Percentiles rank a stretch among this genome's conserved stretches.
Evolutionary conservation across 768 basidiomycete species (phyloP).

Genomic region (Hygrophorus russula): DNA sequence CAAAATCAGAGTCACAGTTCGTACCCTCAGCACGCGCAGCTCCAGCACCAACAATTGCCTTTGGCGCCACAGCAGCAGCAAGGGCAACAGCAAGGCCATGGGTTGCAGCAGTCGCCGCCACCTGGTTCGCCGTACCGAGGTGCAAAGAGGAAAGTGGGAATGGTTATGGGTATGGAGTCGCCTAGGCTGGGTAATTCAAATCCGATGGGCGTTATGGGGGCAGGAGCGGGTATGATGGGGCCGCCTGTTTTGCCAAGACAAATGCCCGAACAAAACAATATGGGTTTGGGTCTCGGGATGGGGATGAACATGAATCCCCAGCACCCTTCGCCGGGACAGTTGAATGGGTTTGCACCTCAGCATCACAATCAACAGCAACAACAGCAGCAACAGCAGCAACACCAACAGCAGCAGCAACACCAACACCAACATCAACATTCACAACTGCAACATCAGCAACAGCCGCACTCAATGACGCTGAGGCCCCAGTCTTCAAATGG

Average conservation of each 20-base stretch:
- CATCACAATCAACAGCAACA: slow-evolving; percentile 4
- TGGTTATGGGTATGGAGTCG: slow-evolving; percentile 5
- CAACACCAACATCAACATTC: no score
- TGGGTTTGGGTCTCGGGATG: slow-evolving; percentile 4
- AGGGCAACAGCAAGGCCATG: slow-evolving; percentile 3
- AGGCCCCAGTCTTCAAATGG: not conserved
- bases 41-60: not conserved
- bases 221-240: not conserved
- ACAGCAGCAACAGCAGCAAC: slow-evolving; percentile 5
- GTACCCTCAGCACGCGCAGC: not conserved
- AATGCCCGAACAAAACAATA: not conserved
- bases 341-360: not conserved
- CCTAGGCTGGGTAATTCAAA: slow-evolving; percentile 3
- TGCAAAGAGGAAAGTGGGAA: slow-evolving; percentile 2
- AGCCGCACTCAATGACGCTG: slow-evolving; percentile 9
- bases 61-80: not conserved
- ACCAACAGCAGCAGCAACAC: slow-evolving; percentile 7
- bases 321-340: not conserved
- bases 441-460: no score
- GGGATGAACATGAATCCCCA: slow-evolving; percentile 3
- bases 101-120: slow-evolving; percentile 6
- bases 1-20: not conserved
- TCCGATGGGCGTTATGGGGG: not conserved
- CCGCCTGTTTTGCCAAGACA: not conserved
- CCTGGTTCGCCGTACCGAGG: slow-evolving; percentile 10